Evolutionary conservation across 371 early-diverging fungal genomes (phyloP).

Genomic region (Mortierella sp.): DNA sequence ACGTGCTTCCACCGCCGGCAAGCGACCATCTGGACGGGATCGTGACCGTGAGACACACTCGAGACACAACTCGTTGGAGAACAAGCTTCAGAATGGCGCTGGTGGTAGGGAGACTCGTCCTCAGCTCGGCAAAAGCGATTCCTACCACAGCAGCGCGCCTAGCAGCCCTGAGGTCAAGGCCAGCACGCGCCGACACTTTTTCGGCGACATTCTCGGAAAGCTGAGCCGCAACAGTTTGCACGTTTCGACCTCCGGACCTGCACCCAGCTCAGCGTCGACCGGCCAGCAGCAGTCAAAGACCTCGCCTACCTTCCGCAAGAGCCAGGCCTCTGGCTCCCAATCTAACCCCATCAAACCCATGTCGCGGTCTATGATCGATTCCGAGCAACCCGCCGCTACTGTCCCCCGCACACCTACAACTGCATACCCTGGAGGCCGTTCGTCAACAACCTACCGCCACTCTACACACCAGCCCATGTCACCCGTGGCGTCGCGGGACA

Average conservation of each 20-base stretch:
- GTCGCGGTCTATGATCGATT: background rate
- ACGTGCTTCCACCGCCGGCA: background rate
- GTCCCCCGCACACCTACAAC: background rate
- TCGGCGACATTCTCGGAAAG: conserved; percentile 34
- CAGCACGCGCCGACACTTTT: conserved; percentile 15
- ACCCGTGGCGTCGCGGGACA: background rate
- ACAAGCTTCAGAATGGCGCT: conserved; percentile 9
- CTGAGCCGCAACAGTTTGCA: conserved; percentile 19
- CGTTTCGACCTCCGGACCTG: conserved; percentile 14
- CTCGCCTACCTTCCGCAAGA: conserved; percentile 15
- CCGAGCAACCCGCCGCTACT: background rate
- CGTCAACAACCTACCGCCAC: conserved; percentile 11
- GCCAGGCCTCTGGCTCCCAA: conserved; percentile 7
- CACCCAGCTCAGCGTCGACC: conserved; percentile 7
- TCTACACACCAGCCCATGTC: conserved; percentile 8
- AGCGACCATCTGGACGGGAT: conserved; percentile 8
- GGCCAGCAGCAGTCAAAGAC: conserved; percentile 7
- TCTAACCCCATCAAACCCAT: conserved; percentile 16
- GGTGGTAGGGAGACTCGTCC: conserved; percentile 11
- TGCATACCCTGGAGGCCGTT: conserved; percentile 13
- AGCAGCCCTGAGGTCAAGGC: conserved; percentile 29
- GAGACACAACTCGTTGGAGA: conserved; percentile 31
- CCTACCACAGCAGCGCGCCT: conserved; percentile 19
- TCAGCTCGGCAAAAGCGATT: conserved; percentile 15
- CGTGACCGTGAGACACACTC: conserved; percentile 19